Base-by-base conservation (phyloP, 306 rosid species). In the Biancaea sappan region DNA sequence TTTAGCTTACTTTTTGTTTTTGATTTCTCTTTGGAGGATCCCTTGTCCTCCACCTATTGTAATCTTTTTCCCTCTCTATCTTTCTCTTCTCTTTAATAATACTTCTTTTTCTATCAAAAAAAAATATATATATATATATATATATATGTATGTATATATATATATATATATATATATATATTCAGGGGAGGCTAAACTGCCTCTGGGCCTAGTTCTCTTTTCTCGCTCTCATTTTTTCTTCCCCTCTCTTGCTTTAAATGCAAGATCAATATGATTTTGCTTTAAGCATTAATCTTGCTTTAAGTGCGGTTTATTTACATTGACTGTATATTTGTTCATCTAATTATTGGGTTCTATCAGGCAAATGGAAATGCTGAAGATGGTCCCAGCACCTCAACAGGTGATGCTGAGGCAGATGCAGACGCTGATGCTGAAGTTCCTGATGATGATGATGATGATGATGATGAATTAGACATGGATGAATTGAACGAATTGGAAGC, bases 401-500 rank as follows among this genome's bases (percentile, higher is more conserved):
- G 10, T 52, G 71, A 13, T 38, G 73, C 40, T 31, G 81, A 67
- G 22, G 37, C 74, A 16, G 83, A 81, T 37, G 46, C 16, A 16
- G 50, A 63, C 4, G n/a, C 60, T 43, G 80, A 71, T 34, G 50
- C 64, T 18, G 86, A 80, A 62, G 84, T 52, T 13, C 57, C 46
- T 41, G 59, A 54, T 2, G 81, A 65, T 0, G 84, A 74, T 1
- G 87, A 70, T 0, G 89, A 69, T 2, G 85, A 87, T 0, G 86
- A 81, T 0, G 90, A 88, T 0, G 93, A 88, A 43, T 80, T 89
- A 81, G 93, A 89, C 82, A 28, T 89, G 66, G 91, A 89, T 19
- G 93, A 89, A 81, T 56, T 86, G 66, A 81, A 84, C 79, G 93
- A 89, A 69, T 78, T 86, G 26, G 89, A 89, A 82, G 93, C 93